phyloP scores from a whole-genome alignment of 371 early-diverging fungal genomes.

The Rhizopus sp. region DNA sequence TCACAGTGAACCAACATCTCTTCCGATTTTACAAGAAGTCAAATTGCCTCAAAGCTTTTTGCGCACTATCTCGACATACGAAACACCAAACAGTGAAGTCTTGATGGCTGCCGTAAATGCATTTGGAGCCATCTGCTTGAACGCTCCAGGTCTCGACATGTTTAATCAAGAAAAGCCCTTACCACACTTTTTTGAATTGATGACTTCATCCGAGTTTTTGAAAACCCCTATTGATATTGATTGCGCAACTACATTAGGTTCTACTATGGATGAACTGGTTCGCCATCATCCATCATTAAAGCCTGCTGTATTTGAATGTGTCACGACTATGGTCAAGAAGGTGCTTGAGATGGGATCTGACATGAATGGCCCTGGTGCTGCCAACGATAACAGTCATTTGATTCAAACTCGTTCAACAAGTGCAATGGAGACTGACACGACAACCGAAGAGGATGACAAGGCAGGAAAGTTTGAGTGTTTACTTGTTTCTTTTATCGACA shows the following conservation, averaged over 20 bases:
- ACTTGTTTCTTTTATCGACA: conserved; percentile 39
- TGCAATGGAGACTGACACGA: neutral
- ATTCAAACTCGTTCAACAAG: conserved; percentile 25
- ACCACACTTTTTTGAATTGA: conserved; percentile 72
- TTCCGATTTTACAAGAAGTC: conserved; percentile 90
- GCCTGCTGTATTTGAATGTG: conserved; percentile 66
- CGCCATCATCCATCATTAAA: conserved; percentile 92
- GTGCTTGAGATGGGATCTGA: conserved; percentile 50
- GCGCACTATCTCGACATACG: conserved; percentile 57
- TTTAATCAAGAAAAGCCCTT: conserved; percentile 75
- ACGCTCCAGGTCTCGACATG: conserved; percentile 81
- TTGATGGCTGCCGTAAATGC: conserved; percentile 87
- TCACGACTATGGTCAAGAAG: conserved; percentile 65
- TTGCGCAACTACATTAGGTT: conserved; percentile 78
- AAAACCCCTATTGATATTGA: conserved; percentile 82
- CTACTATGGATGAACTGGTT: conserved; percentile 91
- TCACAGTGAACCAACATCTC: conserved; percentile 95
- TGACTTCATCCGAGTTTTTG: conserved; percentile 77
- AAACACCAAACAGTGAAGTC: conserved; percentile 76
- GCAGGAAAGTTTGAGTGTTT: conserved; percentile 57
- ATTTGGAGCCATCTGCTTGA: conserved; percentile 95
- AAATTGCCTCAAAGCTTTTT: conserved; percentile 86
- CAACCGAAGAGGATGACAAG: conserved; percentile 26
- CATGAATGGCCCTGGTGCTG: conserved; percentile 36
- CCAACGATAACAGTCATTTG: conserved; percentile 47